Conservation (phyloP, 768 basidiomycete species). For the Termitomyces titanicus region DNA sequence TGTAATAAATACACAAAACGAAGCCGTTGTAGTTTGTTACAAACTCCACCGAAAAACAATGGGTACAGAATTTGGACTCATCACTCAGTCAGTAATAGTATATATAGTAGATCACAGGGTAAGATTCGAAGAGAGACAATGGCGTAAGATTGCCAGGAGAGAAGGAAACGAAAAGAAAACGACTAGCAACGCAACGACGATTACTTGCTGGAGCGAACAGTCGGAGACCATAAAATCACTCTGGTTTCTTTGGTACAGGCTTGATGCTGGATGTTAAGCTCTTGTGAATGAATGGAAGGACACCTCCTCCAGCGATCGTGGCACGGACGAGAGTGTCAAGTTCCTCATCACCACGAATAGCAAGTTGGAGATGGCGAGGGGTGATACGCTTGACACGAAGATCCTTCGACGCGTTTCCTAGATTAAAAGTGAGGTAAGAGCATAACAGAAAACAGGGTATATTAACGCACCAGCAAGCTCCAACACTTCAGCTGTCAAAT, state of each 20-base stretch:
- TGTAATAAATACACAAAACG: slow-evolving; percentile 13
- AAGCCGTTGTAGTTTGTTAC: slow-evolving; percentile 5
- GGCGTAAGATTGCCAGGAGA: not conserved
- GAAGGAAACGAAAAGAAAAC: not conserved
- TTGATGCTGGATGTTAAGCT: slow-evolving; percentile 58
- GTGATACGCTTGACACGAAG: slow-evolving; percentile 97
- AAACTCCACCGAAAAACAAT: not conserved
- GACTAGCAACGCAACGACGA: not conserved
- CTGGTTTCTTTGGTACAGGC: slow-evolving; percentile 44
- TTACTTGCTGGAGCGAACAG: not conserved
- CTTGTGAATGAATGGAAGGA: slow-evolving; percentile 88
- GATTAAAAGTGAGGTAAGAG: not conserved
- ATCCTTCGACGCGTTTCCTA: slow-evolving; percentile 97
- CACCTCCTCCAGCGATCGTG: slow-evolving; percentile 90
- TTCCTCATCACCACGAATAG: slow-evolving; percentile 96
- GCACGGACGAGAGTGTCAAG: slow-evolving; percentile 93
- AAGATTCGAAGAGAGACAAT: not conserved
- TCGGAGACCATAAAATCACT: slow-evolving; percentile 10
- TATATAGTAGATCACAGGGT: not conserved
- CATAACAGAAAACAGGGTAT: not conserved
- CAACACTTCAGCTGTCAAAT: slow-evolving; percentile 93
- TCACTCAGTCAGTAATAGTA: slow-evolving; percentile 4
- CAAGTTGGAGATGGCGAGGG: slow-evolving; percentile 91
- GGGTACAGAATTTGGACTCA: slow-evolving; percentile 7
- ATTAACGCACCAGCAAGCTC: slow-evolving; percentile 81